These are phyloP conservation scores for Sphagnum contortum DNA, from an alignment of 225 moss, liverwort and hornwort genomes.

Conservation along the genomic window DNA sequence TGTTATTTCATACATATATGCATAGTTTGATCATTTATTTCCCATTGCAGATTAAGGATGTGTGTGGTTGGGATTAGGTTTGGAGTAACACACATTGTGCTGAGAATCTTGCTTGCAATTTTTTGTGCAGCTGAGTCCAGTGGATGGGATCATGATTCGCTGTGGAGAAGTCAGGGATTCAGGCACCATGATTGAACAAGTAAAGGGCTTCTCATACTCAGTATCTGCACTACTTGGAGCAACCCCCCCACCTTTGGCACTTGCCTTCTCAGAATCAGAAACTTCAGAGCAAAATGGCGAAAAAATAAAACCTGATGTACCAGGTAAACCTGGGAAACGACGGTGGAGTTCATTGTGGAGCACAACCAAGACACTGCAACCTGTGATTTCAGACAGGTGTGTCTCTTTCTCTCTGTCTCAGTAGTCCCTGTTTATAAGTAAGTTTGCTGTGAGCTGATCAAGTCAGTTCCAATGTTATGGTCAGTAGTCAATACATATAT, in stretches of 20 bases:
- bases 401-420: not conserved
- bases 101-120: not conserved
- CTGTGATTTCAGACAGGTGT: slow-evolving; percentile 10
- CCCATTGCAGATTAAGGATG: too few relatives aligned
- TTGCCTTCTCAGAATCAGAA: slow-evolving; percentile 11
- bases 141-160: slow-evolving; percentile 70
- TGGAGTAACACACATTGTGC: too few relatives aligned
- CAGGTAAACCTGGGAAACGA: not conserved
- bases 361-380: not conserved
- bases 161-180: slow-evolving; percentile 63
- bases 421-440: too few relatives aligned
- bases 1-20: too few relatives aligned
- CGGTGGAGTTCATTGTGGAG: too few relatives aligned
- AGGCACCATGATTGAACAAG: slow-evolving; percentile 94
- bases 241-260: slow-evolving; percentile 48
- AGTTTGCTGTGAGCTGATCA: too few relatives aligned
- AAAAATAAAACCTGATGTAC: slow-evolving; percentile 1
- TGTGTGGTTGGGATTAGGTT: too few relatives aligned
- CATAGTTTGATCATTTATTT: too few relatives aligned
- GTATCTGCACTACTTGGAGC: slow-evolving; percentile 75
- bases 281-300: not conserved
- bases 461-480: too few relatives aligned
- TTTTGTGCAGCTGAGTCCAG: slow-evolving; percentile 56
- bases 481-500: too few relatives aligned
- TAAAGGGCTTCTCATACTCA: slow-evolving; percentile 93